These are phyloP conservation scores for Phytopythium mirpurense DNA, from an alignment of 352 stramenopile species.

Conservation along the genomic window DNA sequence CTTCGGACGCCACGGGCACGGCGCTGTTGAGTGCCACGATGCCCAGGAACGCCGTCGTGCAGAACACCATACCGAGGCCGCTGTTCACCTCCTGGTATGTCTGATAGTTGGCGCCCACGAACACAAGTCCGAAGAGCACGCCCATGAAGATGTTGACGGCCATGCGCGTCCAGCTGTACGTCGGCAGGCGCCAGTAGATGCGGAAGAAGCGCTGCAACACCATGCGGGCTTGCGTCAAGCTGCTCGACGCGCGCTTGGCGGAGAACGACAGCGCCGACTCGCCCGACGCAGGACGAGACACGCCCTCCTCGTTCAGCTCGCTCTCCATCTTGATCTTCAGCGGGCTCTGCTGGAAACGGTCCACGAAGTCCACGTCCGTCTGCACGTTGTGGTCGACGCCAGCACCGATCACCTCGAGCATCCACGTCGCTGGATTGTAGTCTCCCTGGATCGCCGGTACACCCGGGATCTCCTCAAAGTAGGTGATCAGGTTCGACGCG, in stretches of 20 bases:
- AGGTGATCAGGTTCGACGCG: constrained; percentile 21
- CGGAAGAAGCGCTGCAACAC: constrained; percentile 47
- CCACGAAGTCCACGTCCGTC: constrained; percentile 22
- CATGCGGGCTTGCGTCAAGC: constrained; percentile 20
- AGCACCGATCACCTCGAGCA: constrained; percentile 67
- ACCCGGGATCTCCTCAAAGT: constrained; percentile 39
- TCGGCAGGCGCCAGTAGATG: constrained; percentile 73
- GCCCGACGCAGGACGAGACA: constrained; percentile 9
- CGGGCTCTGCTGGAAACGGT: constrained; percentile 19
- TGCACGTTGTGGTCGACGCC: constrained; percentile 22
- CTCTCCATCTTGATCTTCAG: constrained; percentile 15
- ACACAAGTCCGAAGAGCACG: constrained; percentile 60
- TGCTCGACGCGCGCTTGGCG: constrained; percentile 23
- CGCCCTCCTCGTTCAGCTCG: constrained; percentile 18
- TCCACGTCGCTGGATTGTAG: constrained; percentile 71
- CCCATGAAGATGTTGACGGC: constrained; percentile 32
- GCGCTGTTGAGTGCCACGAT: constrained; percentile 69
- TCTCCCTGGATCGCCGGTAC: constrained; percentile 36
- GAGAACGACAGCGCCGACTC: constrained; percentile 20
- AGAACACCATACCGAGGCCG: constrained; percentile 74
- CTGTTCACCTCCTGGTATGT: constrained; percentile 35
- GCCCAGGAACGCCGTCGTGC: constrained; percentile 67
- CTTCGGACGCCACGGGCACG: constrained; percentile 63
- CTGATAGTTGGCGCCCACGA: constrained; percentile 22
- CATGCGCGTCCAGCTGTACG: constrained; percentile 73